Base-by-base conservation (phyloP, 2,329 filamentous ascomycete genomes). In the Fusarium ambrosium region DNA sequence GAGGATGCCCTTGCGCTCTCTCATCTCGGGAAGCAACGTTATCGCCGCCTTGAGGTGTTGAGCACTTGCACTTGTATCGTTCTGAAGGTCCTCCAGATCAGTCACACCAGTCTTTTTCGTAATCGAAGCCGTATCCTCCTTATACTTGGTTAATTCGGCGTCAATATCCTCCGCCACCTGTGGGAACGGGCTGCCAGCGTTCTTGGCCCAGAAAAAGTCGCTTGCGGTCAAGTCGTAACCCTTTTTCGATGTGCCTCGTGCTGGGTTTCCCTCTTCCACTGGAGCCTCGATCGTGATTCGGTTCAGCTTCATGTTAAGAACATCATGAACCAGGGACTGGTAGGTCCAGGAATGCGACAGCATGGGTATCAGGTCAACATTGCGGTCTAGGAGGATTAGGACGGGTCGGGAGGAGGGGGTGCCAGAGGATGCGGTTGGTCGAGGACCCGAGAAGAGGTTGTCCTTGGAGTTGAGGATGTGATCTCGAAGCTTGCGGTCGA, bases 401-500 rank as follows among this genome's bases (percentile, higher is more conserved):
- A 98, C 95, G 1, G 97, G 97, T 59, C 97, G 88, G 27, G 94
- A 94, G 10, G 92, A 90, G 3, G 92, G 89, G 0, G 93, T 92
- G 18, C 89, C 88, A 2, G 78, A 73, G 56, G 88, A 83, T 8
- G 88, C 84, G 9, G 87, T 85, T 2, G 91, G 87, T 70, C 93
- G 89, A 62, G 92, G 88, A 68, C 84, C 86, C 45, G 95, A 97
- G 83, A 99, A 99, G 6, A 99, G 89, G 80, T 98, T 98, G 81
- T 98, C 96, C 86, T 98, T 98, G 14, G 96, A 98, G 84, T 98
- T 98, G 73, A 99, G 89, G 63, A 98, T 94, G 82, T 99, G 97
- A 80, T 99, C 97, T 79, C 97, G 92, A 24, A 99, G 90, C 83
- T 98, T 99, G 70, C 97, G 92, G 82, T 99, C 97, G 27, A 99